Percentiles rank a stretch among this genome's conserved stretches.
These are phyloP conservation scores for Lactarius hatsudake DNA, from an alignment of 768 basidiomycete genomes.

Conservation along the genomic window DNA sequence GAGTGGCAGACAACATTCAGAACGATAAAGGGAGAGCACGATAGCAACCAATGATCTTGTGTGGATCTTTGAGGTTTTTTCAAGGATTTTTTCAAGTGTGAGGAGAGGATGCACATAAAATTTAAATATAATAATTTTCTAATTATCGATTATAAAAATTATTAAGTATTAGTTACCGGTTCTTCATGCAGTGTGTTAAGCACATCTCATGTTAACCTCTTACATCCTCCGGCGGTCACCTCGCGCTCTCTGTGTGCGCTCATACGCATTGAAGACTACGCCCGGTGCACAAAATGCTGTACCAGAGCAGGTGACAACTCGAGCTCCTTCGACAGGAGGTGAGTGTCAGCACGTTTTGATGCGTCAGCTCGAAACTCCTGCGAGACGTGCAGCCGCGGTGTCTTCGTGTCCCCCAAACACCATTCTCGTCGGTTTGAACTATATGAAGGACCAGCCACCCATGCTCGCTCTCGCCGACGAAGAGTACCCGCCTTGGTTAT, in stretches of 20 bases:
- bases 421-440: conserved; percentile 74
- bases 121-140: too few species aligned
- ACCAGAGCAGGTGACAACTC: neutral
- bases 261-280: neutral
- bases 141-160: too few species aligned
- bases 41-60: too few species aligned
- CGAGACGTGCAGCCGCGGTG: conserved; percentile 1
- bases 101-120: too few species aligned
- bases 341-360: neutral
- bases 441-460: conserved; percentile 77
- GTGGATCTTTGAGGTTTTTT: too few species aligned
- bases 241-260: conserved; percentile 1
- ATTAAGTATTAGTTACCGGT: too few species aligned
- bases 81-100: too few species aligned
- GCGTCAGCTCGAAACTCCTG: neutral
- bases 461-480: conserved; percentile 77
- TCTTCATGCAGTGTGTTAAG: too few species aligned
- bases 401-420: conserved; percentile 76
- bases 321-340: conserved; percentile 2
- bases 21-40: too few species aligned
- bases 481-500: conserved; percentile 87
- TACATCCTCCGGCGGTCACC: conserved; percentile 10
- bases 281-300: neutral
- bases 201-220: conserved; percentile 6
- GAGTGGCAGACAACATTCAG: too few species aligned